A percentile compares a stretch with the other conserved stretches of the same genome.
phyloP scores from a whole-genome alignment of 148 eudicot species.

The Silene uniflora region DNA sequence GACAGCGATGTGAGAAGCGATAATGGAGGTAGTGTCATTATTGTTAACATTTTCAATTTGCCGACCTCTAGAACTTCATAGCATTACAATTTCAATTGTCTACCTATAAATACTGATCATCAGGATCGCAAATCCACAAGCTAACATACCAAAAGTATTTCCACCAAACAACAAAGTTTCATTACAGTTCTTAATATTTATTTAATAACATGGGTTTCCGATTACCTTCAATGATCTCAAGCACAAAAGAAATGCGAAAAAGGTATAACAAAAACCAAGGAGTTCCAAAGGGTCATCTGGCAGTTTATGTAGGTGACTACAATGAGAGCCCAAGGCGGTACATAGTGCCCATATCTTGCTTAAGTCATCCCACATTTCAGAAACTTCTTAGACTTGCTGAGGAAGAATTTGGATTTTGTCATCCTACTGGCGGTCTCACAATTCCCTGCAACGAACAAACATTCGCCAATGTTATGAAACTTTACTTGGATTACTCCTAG shows the following conservation, averaged over 20 bases:
- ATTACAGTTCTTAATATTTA: neutral
- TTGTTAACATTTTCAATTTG: neutral
- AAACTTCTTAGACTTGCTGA: constrained; percentile 35
- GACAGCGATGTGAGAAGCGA: constrained; percentile 1
- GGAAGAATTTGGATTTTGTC: constrained; percentile 41
- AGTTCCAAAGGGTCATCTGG: constrained; percentile 42
- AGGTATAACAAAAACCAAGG: constrained; percentile 18
- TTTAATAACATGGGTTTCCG: constrained; percentile 24
- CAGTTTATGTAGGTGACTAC: constrained; percentile 45
- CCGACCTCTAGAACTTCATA: neutral
- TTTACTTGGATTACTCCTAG: constrained; percentile 3
- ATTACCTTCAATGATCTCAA: constrained; percentile 29
- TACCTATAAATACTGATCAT: constrained; percentile 7
- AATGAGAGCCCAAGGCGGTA: constrained; percentile 29
- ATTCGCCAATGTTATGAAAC: constrained; percentile 25
- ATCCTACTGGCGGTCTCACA: constrained; percentile 42
- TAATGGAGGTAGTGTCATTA: constrained; percentile 7
- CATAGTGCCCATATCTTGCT: constrained; percentile 40
- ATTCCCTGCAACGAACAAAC: constrained; percentile 39
- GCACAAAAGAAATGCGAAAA: constrained; percentile 26
- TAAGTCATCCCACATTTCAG: constrained; percentile 42
- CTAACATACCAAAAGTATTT: neutral
- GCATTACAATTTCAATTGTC: neutral
- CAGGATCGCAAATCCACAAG: neutral
- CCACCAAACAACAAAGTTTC: neutral